Evolutionary conservation across 768 basidiomycete species (phyloP).

Genomic region (Russula ochroleuca): DNA sequence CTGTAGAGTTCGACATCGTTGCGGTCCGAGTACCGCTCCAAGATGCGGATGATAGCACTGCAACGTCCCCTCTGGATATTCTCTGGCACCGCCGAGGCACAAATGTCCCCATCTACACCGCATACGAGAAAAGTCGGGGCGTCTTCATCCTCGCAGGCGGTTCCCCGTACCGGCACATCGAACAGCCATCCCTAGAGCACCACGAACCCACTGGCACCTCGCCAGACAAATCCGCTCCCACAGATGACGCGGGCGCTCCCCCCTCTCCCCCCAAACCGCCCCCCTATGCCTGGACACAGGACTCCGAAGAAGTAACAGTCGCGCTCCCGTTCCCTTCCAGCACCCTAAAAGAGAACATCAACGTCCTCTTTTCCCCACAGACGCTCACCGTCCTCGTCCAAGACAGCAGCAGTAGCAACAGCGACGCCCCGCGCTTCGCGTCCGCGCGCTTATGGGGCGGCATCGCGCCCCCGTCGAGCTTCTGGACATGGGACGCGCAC

Average conservation of each 20-base stretch:
- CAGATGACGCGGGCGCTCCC: constrained; percentile 30
- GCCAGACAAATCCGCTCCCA: constrained; percentile 61
- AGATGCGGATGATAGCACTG: constrained; percentile 35
- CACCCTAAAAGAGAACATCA: constrained; percentile 60
- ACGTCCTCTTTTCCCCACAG: constrained; percentile 58
- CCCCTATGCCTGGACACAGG: constrained; percentile 93
- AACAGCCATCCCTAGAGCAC: constrained; percentile 32
- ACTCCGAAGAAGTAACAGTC: constrained; percentile 74
- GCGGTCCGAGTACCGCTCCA: constrained; percentile 50
- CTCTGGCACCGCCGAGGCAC: constrained; percentile 68
- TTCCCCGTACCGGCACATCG: constrained; percentile 48
- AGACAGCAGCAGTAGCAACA: constrained; percentile 24
- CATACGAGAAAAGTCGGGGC: constrained; percentile 44
- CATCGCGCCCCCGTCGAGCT: constrained; percentile 71
- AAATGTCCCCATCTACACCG: constrained; percentile 60
- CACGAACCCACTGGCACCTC: constrained; percentile 57
- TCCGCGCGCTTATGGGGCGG: constrained; percentile 71
- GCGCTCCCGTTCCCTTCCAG: constrained; percentile 77
- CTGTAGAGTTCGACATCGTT: constrained; percentile 60
- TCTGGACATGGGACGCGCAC: constrained; percentile 90
- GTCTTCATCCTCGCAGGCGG: constrained; percentile 57
- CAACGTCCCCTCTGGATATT: constrained; percentile 44
- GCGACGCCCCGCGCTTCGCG: constrained; percentile 52
- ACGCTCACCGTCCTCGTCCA: constrained; percentile 63
- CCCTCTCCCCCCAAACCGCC: constrained; percentile 49